Base-by-base conservation (phyloP, 495 filamentous ascomycete genomes). In the Halenospora varia region DNA sequence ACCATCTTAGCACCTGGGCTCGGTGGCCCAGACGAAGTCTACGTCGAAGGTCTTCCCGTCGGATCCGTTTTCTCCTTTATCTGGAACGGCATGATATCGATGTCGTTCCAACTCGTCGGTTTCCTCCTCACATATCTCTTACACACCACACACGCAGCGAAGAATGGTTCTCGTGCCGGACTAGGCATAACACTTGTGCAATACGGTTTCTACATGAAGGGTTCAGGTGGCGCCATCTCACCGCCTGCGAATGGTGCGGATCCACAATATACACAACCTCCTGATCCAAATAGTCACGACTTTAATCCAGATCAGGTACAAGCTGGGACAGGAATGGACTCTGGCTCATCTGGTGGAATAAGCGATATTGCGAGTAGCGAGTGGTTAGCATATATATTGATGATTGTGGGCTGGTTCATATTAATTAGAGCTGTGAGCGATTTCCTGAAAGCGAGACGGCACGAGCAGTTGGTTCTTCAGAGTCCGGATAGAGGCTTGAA, bases 341-440 rank as follows among this genome's bases (percentile, higher is more conserved):
- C 70, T 35, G 59, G 19, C 19, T 49, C 71, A 2, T 72, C 75
- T 2, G 70, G 71, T 24, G 67, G 69, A 15, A 60, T 74, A 3
- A 66, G 72, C 19, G 80, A 78, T 10, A 80, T 93, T 51, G 76
- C 77, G 10, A 84, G 83, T 58, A 88, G 79, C 61, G 92, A 97
- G 62, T 96, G 87, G 88, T 74, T 93, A 35, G 89, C 93, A n/a
- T 97, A 97, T 66, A 70, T 88, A 10, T 72, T 98, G 56, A 98
- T 98, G 94, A 88, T 98, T 71, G 87, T 97, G 13, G 94, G 94
- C 2, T 98, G 94, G 94, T 97, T 97, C 62, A 90, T 98, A 51
- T 72, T 98, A 52, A 97, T 98, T 59, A 81, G 89, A 66, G 82
- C 90, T 13, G 86, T 96, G 48, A 89, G 86, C 66, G 91, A 97